Percentiles rank a stretch among this genome's conserved stretches.
Conservation (phyloP, 768 basidiomycete genomes). For the Pisolithus orientalis region DNA sequence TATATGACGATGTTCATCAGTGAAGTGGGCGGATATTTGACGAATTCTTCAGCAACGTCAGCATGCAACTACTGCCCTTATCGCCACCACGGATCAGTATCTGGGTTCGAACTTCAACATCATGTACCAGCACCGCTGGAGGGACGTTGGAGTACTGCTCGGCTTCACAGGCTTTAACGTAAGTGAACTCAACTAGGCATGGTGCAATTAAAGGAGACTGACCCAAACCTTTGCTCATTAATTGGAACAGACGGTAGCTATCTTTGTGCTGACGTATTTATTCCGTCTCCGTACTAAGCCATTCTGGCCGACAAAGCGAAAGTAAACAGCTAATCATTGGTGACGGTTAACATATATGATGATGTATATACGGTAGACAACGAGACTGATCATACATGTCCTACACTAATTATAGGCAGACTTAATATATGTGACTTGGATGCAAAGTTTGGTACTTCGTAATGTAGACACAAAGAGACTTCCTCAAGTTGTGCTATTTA, state of each 20-base stretch:
- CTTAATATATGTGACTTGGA: no score
- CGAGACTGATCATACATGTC: no score
- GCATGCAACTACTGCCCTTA: constrained; percentile 53
- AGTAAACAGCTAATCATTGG: background rate
- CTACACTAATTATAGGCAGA: no score
- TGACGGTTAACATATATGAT: no score
- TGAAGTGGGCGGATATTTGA: constrained; percentile 48
- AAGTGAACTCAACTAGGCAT: constrained; percentile 13
- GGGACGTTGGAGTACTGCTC: constrained; percentile 47
- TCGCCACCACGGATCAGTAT: constrained; percentile 42
- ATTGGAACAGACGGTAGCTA: constrained; percentile 19
- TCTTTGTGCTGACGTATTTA: constrained; percentile 25
- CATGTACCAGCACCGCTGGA: constrained; percentile 46
- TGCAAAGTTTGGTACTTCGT: no score
- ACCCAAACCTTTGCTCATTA: background rate
- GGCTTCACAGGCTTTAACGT: constrained; percentile 47
- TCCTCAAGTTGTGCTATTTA: no score
- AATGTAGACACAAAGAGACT: no score
- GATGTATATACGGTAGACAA: no score
- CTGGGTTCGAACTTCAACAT: constrained; percentile 48
- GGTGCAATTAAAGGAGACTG: background rate
- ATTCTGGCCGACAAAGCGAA: background rate
- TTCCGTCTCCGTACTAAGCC: constrained; percentile 20
- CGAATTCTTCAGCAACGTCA: constrained; percentile 46
- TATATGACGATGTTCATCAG: constrained; percentile 49